A percentile compares a stretch with the other conserved stretches of the same genome.
phyloP scores from a whole-genome alignment of 306 rosid species.

The Neltuma alba region DNA sequence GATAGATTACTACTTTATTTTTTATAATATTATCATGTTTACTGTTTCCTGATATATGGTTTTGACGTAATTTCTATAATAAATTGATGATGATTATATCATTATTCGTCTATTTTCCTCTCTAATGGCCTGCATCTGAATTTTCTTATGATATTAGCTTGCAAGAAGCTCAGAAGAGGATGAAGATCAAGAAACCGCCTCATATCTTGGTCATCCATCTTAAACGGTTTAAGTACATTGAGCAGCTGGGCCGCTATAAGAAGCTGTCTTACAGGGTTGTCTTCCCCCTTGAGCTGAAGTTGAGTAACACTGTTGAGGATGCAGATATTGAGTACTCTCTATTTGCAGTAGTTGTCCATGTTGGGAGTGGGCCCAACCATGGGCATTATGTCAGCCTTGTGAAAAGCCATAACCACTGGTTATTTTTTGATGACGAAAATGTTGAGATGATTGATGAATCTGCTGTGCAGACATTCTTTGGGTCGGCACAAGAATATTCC shows the following conservation, averaged over 20 bases:
- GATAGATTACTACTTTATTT: background rate
- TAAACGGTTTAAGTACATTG: slow-evolving; percentile 98
- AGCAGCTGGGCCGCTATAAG: slow-evolving; percentile 94
- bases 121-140: slow-evolving; percentile 25
- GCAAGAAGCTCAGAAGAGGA: slow-evolving; percentile 99
- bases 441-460: slow-evolving; percentile 99
- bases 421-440: slow-evolving; percentile 96
- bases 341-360: slow-evolving; percentile 96
- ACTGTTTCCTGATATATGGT: background rate
- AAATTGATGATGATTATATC: background rate
- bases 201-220: slow-evolving; percentile 94
- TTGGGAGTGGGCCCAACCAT: slow-evolving; percentile 98
- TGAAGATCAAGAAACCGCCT: slow-evolving; percentile 98
- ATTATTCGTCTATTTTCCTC: slow-evolving; percentile 2
- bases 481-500: slow-evolving; percentile 96
- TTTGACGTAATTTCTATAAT: background rate
- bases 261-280: slow-evolving; percentile 95
- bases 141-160: slow-evolving; percentile 61
- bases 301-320: slow-evolving; percentile 91
- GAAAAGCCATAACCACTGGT: slow-evolving; percentile 99
- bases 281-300: slow-evolving; percentile 94
- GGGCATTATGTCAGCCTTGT: slow-evolving; percentile 99
- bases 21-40: slow-evolving; percentile 1
- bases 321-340: slow-evolving; percentile 90
- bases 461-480: slow-evolving; percentile 98